Evolutionary conservation across 2,329 filamentous ascomycete species (phyloP), one percentile per base, ranked within the genome.

Genomic region (Podosphaera fusca): DNA sequence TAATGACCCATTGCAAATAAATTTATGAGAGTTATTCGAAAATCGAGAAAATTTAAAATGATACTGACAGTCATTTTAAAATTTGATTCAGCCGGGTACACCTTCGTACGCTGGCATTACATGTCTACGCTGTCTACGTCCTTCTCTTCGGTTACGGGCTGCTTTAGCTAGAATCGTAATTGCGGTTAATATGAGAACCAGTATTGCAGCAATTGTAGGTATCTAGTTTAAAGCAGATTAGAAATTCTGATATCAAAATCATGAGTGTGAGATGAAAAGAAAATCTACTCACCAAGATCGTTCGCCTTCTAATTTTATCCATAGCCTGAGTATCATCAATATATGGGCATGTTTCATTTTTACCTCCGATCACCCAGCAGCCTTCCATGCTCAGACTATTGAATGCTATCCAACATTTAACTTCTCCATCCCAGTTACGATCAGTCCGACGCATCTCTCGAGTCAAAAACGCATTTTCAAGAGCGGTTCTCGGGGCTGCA

Each of bases 41-140:
- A 21, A 21, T 21, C 21, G 21, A 21, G 21, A 21, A 21, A 21
- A 21, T 21, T 21, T 21, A 21, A 21, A 21, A 21, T 21, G 21
- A 21, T 21, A 21, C 21, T 21, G 21, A 21, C 21, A 21, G 21
- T 21, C 21, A 21, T 21, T 21, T 21, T 21, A 21, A 21, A 21
- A 21, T 21, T 21, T 21, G 21, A 21, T 36, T 53, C 31, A 65
- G 12, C 50, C 50, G n/a, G 81, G 81, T 55, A 85, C 79, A 14
- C 81, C 81, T 65, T 84, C 81, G 69, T 84, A 84, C 63, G 82
- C 78, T 75, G 78, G 81, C 1, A 78, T 78, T 59, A 71, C 71
- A 29, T 69, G 67, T 62, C 75, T 73, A 63, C 72, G 73, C 53
- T 71, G 74, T 61, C 75, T 72, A 62, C 72, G 73, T 51, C 72